Evolutionary conservation across 331 rosid genomes (phyloP), one percentile per base, ranked within the genome.

Genomic region (Erythrophleum ivorense): DNA sequence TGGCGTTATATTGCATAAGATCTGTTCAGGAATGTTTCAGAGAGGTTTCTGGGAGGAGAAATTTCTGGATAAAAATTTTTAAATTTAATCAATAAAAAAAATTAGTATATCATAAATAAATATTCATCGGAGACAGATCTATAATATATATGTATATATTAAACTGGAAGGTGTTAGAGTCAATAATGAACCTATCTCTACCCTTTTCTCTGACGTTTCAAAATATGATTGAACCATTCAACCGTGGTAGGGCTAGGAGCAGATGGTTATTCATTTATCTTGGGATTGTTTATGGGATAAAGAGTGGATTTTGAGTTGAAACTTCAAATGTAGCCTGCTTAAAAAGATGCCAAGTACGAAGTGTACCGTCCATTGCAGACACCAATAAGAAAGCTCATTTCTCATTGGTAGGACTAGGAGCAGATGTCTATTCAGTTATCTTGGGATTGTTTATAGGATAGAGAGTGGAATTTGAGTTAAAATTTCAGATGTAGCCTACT

Each of bases 1-100:
- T 68, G 74, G 77, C 69, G 59, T 48, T 78, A 43, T 73, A 50
- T 58, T 77, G 18, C 71, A 49, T 38, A 29, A 14, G 68, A 45
- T 63, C 55, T 78, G 9, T 50, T 21, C 71, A 67, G 48, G 48
- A 69, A 57, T 18, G 54, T 69, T 58, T 79, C 78, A 46, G 13
- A 71, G 38, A 12, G 31, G 19, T 77, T 50, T 43, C 48, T 24
- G 29, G 45, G n/a, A 24, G 11, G 34, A 52, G 77, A 34, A 64
- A 34, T 33, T 64, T 34, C 15, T 6, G 6, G 48, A 43, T 43
- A 36, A 36, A 36, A 2, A 36, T 36, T 36, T 36, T 1, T 43
- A 5, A 43, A 43, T 43, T 43, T 3, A 7, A 43, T 43, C 48
- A 43, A 43, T 5, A 43, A 43, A 43, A 43, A 1, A 43, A 1